Base-by-base conservation (phyloP, 768 basidiomycete genomes). In the Hygrocybe punicea region DNA sequence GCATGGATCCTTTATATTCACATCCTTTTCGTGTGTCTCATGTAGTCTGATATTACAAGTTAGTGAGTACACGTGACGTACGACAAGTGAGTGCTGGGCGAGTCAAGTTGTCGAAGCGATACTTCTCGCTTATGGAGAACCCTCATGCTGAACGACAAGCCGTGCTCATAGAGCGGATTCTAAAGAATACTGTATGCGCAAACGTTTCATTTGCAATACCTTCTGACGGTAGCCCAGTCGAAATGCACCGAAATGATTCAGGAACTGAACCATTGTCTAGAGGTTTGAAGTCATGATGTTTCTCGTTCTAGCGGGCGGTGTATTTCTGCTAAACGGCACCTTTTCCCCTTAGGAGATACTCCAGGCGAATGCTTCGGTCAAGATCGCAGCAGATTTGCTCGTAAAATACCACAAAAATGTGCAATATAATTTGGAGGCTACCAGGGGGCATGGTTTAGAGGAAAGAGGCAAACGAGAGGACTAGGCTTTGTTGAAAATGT, bases 121-220 rank as follows among this genome's bases (percentile, higher is more conserved):
- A 54, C 46, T 46, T 44, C n/a, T 7, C 42, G 13, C 21, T 45
- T 3, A 96, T 97, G 94, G 93, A 97, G 73, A 96, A 96, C 70
- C 94, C 94, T 19, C 93, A 98, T 63, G 91, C 91, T 51, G 93
- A 95, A 71, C 81, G 90, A 42, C 94, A 98, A 68, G 92, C 91
- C 33, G 86, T 94, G 46, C 81, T 96, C 17, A 80, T 97, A 3
- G 91, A 96, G 63, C 83, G 94, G 24, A 94, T 98, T 64, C 76
- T 93, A 23, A 95, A 94, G 74, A 96, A 92, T 62, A 84, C 89
- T 6, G 93, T 93, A 60, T 60, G 86, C 77, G 8, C 39, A 19
- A 14, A 16, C 17, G n/a, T 45, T 16, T n/a, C 10, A 21, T 46
- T 45, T 6, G 21, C 6, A 17, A 6, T 23, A 29, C 36, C 10